Base-by-base conservation (phyloP, 2,329 filamentous ascomycete species). In the Colletotrichum tanaceti region DNA sequence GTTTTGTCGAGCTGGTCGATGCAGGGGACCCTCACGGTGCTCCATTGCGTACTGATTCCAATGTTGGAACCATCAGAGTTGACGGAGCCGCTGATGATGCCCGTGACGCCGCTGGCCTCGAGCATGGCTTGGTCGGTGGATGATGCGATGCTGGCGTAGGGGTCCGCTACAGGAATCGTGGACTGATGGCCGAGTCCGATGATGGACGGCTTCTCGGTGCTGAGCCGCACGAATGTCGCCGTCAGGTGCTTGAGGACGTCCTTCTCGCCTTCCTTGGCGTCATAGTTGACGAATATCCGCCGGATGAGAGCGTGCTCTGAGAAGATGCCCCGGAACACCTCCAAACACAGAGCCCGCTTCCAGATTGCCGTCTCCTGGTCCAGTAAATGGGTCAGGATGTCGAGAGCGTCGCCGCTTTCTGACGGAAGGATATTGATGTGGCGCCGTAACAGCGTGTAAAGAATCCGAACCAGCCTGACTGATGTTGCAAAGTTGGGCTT, bases 1-100 rank as follows among this genome's bases (percentile, higher is more conserved):
- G 89, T 88, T 78, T 98, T 99, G 80, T 99, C 96, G 22, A 98
- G 87, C 72, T 97, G 93, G 74, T 99, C 96, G 70, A 98, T 93
- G 75, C 93, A 97, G 5, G 94, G 91, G 13, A 94, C 91, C 58
- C 93, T 89, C 70, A 97, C 87, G 14, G 91, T 87, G 78, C 96
- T 99, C 94, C 94, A 98, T 75, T 97, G 92, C 4, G 87, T 89
- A 79, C 94, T 97, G 75, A 99, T 94, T 10, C 93, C 94, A 0
- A 88, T 89, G 71, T 87, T 91, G 32, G 87, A 84, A 32, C 90
- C 90, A 64, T 90, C 89, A 1, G 89, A 84, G 18, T 88, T 86
- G 41, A 91, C 87, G 9, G 91, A 87, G 47, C 91, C 87, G 64
- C 91, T 89, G 75, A 98, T 97, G 32, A 97, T 93, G 55, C 95